phyloP scores from a whole-genome alignment of 768 basidiomycete genomes.

The Strobilomyces dryophilus region DNA sequence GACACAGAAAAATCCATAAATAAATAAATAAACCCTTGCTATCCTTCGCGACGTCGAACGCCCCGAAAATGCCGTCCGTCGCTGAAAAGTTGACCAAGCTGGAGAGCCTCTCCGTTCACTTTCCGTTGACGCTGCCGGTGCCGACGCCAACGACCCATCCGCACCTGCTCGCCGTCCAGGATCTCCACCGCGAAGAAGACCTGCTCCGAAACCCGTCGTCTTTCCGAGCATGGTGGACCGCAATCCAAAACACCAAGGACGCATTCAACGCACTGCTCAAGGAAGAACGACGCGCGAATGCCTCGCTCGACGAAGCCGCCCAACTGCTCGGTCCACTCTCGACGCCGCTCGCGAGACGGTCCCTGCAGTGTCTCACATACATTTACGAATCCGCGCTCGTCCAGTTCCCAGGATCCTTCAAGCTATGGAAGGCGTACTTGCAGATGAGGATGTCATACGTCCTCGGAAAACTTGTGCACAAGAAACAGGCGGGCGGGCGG shows the following conservation, averaged over 20 bases:
- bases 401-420: constrained; percentile 88
- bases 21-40: not conserved
- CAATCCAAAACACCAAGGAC: constrained; percentile 74
- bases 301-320: constrained; percentile 47
- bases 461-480: constrained; percentile 66
- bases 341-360: constrained; percentile 64
- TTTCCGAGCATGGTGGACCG: constrained; percentile 90
- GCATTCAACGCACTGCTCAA: constrained; percentile 54
- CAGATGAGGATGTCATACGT: constrained; percentile 81
- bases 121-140: constrained; percentile 83
- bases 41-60: not conserved
- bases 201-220: constrained; percentile 86
- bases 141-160: constrained; percentile 80
- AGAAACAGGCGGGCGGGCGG: constrained; percentile 78
- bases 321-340: constrained; percentile 76
- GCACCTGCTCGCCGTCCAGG: constrained; percentile 65
- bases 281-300: constrained; percentile 42
- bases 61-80: constrained; percentile 51
- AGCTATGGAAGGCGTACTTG: constrained; percentile 94
- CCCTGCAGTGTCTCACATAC: constrained; percentile 80
- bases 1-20: not conserved
- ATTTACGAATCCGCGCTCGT: constrained; percentile 91
- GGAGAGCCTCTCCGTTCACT: constrained; percentile 52
- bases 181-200: constrained; percentile 91
- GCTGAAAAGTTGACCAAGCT: constrained; percentile 45